These are phyloP conservation scores for Penicillium antarcticum DNA, from an alignment of 495 filamentous ascomycete genomes.

Conservation along the genomic window DNA sequence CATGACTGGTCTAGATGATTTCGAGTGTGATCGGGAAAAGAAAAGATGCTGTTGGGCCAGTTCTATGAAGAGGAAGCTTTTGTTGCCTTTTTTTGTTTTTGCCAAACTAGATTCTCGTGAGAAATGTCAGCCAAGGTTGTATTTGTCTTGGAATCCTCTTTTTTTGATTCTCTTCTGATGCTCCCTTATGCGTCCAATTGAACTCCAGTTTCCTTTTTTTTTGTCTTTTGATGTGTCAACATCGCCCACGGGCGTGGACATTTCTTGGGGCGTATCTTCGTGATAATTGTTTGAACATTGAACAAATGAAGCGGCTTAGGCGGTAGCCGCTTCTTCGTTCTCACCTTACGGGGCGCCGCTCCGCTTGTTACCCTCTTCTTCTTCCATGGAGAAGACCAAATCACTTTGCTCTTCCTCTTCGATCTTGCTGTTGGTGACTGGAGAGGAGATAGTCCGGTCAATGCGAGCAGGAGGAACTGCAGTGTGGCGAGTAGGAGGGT, in stretches of 20 bases:
- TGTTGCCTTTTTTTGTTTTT: conserved; percentile 2
- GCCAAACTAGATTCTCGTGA: neutral
- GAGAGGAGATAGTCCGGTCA: conserved; percentile 45
- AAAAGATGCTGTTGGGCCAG: conserved; percentile 9
- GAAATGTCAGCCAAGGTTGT: neutral
- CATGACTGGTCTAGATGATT: conserved; percentile 19
- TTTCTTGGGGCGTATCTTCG: conserved; percentile 16
- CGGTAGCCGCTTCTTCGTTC: conserved; percentile 15
- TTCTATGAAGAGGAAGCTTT: conserved; percentile 15
- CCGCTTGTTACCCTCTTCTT: conserved; percentile 54
- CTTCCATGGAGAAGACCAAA: conserved; percentile 80
- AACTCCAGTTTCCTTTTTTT: conserved; percentile 22
- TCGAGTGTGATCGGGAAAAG: neutral
- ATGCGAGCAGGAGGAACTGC: conserved; percentile 30
- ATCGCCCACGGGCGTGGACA: conserved; percentile 9
- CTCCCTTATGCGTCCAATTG: conserved; percentile 20
- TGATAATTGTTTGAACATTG: conserved; percentile 6
- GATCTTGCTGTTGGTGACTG: conserved; percentile 59
- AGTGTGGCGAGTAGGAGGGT: conserved; percentile 45
- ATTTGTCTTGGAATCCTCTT: neutral
- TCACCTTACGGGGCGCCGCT: conserved; percentile 35
- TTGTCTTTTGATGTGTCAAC: conserved; percentile 19
- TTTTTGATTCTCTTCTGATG: conserved; percentile 17
- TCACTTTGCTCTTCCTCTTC: conserved; percentile 64
- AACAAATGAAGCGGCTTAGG: conserved; percentile 12